Base-by-base conservation (phyloP, 139 green algal genomes). In the Coccomyxa sp. region DNA sequence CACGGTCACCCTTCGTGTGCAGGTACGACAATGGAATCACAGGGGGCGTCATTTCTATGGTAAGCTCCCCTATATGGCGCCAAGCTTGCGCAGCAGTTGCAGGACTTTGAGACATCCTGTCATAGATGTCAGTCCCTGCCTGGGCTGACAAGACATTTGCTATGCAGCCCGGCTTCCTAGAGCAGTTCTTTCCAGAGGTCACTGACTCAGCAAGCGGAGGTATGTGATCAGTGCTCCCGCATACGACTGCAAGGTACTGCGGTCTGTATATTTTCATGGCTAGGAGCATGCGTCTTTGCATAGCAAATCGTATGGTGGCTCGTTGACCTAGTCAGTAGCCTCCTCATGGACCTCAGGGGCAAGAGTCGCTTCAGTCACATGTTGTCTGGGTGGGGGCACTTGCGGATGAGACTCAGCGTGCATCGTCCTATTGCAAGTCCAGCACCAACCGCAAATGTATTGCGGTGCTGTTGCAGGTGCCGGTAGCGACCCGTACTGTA, bases 21-120 rank as follows among this genome's bases (percentile, higher is more conserved):
- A 77, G 88, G 10, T 91, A 88, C 39, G 86, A 89, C 70, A 88
- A 84, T 16, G 88, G 83, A 10, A 74, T 91, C 40, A 91, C 83
- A 64, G 87, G 29, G 18, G 37, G 35, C 16, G 37, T 40, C 35
- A 55, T 75, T 16, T 50, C 27, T 16, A 75, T 75, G 70, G 7
- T 55, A 29, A 22, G 35, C 27, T 55, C 70, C 54, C 33, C 27
- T 33, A 34, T 55, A 27, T 77, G 39, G 31, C 18, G 27, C 27
- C 24, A 64, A 34, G 73, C 73, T 29, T 72, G 4, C 10, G 68
- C 68, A 72, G 68, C 1, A 37, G 24, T 38, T 4, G n/a, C n/a
- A n/a, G n/a, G n/a, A n/a, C n/a, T n/a, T n/a, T n/a, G n/a, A n/a
- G n/a, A n/a, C n/a, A n/a, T n/a, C n/a, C n/a, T n/a, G n/a, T n/a